Evolutionary conservation across 2,329 filamentous ascomycete species (phyloP).

Genomic region (Arthrobotrys iridis): DNA sequence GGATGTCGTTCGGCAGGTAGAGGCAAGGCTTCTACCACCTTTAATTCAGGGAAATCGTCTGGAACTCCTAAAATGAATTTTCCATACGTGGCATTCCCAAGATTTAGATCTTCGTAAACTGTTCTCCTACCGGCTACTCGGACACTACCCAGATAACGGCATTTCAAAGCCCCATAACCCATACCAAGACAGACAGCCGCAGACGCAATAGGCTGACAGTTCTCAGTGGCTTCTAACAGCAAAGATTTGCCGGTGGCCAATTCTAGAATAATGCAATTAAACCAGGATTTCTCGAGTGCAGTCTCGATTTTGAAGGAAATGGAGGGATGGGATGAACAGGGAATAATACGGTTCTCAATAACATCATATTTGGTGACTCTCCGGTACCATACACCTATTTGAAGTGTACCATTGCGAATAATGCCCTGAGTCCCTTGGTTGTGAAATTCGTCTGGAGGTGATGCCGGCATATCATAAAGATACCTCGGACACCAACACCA

Average conservation of each 20-base stretch:
- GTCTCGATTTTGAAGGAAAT: not conserved
- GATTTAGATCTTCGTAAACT: not conserved
- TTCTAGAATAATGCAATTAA: not conserved
- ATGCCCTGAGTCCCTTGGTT: not conserved
- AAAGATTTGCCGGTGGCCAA: not conserved
- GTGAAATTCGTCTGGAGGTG: conserved; percentile 8
- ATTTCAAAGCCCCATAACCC: not conserved
- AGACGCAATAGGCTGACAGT: not conserved
- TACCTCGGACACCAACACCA: conserved; percentile 40
- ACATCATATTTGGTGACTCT: conserved; percentile 18
- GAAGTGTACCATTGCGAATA: not conserved
- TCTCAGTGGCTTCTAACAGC: not conserved
- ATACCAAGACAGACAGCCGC: not conserved
- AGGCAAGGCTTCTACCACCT: not conserved
- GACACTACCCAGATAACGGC: conserved; percentile 1
- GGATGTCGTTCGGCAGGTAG: not conserved
- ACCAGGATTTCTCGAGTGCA: not conserved
- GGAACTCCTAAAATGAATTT: not conserved
- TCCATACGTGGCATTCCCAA: not conserved
- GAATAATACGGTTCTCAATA: not conserved
- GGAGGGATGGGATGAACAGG: not conserved
- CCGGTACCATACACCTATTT: not conserved
- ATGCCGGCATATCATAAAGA: conserved; percentile 26
- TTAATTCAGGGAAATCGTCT: not conserved
- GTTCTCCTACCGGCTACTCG: not conserved